Conservation (phyloP, 352 stramenopile species). For the Phytophthora crassamura region DNA sequence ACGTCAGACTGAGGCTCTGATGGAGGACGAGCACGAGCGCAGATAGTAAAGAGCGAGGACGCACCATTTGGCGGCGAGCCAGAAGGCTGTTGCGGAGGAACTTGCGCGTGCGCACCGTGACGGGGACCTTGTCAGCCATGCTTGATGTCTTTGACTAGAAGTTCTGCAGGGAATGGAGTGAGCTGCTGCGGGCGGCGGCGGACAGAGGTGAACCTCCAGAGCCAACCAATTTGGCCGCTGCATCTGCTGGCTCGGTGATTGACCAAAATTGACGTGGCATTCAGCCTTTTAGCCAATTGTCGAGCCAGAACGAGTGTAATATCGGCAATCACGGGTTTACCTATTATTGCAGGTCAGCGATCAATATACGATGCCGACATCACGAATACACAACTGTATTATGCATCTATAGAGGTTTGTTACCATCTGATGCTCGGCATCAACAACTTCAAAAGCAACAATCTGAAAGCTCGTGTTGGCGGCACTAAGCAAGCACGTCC, state of each 20-base stretch:
- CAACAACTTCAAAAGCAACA: no score
- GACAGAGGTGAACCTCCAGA: constrained; percentile 47
- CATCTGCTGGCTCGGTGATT: no score
- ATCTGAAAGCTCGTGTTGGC: background rate
- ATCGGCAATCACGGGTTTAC: no score
- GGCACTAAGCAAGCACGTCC: background rate
- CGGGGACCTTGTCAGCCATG: constrained; percentile 93
- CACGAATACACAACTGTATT: no score
- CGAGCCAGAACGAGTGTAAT: no score
- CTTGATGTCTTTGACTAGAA: constrained; percentile 76
- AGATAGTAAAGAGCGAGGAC: constrained; percentile 3
- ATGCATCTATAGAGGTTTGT: no score
- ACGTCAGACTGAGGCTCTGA: constrained; percentile 8
- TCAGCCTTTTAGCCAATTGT: no score
- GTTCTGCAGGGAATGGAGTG: constrained; percentile 75
- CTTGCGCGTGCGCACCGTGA: constrained; percentile 99
- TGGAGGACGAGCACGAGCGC: background rate
- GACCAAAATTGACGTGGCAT: no score
- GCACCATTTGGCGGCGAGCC: constrained; percentile 97
- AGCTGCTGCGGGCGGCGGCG: constrained; percentile 16
- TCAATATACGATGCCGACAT: no score
- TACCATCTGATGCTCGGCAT: no score
- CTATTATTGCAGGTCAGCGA: no score
- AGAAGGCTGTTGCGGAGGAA: constrained; percentile 99
- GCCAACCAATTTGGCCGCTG: constrained; percentile 69